Evolutionary conservation across 129 eudicot genomes (phyloP), one percentile per base, ranked within the genome.

Genomic region (Oenanthe sinensis): DNA sequence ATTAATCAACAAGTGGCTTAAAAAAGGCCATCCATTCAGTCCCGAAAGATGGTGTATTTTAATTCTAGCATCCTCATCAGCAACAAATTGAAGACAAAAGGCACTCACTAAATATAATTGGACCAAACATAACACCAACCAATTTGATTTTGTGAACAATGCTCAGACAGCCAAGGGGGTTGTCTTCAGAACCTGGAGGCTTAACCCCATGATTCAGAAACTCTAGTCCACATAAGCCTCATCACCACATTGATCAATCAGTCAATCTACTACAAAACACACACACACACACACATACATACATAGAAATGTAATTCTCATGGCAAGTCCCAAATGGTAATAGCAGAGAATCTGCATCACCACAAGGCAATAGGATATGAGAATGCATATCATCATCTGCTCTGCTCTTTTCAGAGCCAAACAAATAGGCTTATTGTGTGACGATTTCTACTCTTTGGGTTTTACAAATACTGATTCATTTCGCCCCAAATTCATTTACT

Each of bases 11-110:
- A 86, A 77, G 79, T 13, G 19, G 71, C 71, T 80, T 84, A 71
- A 22, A 45, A 68, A 77, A 85, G 42, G 3, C 42, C 42, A 39
- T 39, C 81, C 82, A 83, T 62, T 86, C 84, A 80, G 89, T 81
- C 89, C 89, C 85, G 89, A 86, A 86, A 83, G 87, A 86, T 86
- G 89, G 96, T 87, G 84, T 80, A 39, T 26, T 82, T 77, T 84
- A 75, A 74, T 77, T 83, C 50, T 72, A 82, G 81, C 88, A 74
- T 87, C 91, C 55, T 91, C 89, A 90, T 81, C 70, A 85, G 91
- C 93, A 5, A 20, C 42, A 12, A 12, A 65, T 58, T n/a, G n/a
- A n/a, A n/a, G n/a, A n/a, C n/a, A n/a, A n/a, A n/a, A n/a, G n/a
- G n/a, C n/a, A n/a, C n/a, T n/a, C n/a, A n/a, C n/a, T n/a, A n/a